A percentile compares a stretch with the other conserved stretches of the same genome.
Evolutionary conservation across 2,329 filamentous ascomycete genomes (phyloP).

Genomic region (Penicillium verrucosum): DNA sequence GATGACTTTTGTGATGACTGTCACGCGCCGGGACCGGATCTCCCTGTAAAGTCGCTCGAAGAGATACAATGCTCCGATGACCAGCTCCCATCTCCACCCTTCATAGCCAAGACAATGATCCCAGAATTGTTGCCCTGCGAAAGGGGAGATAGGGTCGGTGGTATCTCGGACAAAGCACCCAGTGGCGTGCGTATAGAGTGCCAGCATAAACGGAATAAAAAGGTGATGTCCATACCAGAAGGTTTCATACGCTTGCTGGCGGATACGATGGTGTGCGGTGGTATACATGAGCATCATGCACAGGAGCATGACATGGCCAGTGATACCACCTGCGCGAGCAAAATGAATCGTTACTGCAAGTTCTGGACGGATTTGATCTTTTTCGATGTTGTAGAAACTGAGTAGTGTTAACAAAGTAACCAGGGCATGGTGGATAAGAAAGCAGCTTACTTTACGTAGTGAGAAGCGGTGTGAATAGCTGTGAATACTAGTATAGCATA

Average conservation of each 20-base stretch:
- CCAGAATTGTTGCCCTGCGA: slow-evolving; percentile 81
- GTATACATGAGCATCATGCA: slow-evolving; percentile 99
- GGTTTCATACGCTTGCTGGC: slow-evolving; percentile 95
- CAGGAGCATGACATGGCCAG: slow-evolving; percentile 95
- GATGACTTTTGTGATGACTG: slow-evolving; percentile 88
- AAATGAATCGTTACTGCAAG: slow-evolving; percentile 90
- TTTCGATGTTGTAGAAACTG: slow-evolving; percentile 94
- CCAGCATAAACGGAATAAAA: slow-evolving; percentile 93
- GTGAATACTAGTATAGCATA: slow-evolving; percentile 85
- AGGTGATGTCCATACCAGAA: slow-evolving; percentile 99
- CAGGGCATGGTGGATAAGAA: not conserved
- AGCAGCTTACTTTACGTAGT: slow-evolving; percentile 86
- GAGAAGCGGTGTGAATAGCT: slow-evolving; percentile 69
- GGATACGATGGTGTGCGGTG: slow-evolving; percentile 85
- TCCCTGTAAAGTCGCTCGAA: slow-evolving; percentile 88
- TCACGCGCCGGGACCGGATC: slow-evolving; percentile 75
- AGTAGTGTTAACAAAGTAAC: slow-evolving; percentile 22
- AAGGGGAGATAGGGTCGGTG: slow-evolving; percentile 69
- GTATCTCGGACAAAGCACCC: slow-evolving; percentile 95
- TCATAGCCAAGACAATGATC: slow-evolving; percentile 90
- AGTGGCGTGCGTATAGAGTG: slow-evolving; percentile 90
- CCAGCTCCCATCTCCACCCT: slow-evolving; percentile 95
- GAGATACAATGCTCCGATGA: slow-evolving; percentile 80
- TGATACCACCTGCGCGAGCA: slow-evolving; percentile 81
- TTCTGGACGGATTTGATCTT: slow-evolving; percentile 73